phyloP scores from a whole-genome alignment of 805 yeast species.

The Yarrowia sp. region DNA sequence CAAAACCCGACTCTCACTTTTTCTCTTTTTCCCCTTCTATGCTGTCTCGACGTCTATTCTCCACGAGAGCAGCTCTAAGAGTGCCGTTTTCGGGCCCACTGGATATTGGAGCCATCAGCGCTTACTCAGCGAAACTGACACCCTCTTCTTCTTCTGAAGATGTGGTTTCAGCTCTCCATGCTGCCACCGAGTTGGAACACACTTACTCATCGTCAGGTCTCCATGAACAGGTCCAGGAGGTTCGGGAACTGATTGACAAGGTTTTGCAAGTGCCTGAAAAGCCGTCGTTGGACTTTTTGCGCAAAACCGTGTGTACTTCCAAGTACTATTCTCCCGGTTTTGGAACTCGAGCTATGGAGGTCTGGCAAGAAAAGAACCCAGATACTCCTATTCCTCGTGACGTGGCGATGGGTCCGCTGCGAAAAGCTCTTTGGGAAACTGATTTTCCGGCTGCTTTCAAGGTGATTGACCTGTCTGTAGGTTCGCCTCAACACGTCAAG shows the following conservation, averaged over 20 bases:
- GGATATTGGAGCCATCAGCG: background rate
- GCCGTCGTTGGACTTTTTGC: background rate
- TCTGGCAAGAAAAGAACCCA: background rate
- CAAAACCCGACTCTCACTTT: background rate
- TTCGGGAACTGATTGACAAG: background rate
- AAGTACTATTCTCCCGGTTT: conserved; percentile 1
- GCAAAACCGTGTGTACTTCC: background rate
- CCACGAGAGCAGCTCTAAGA: background rate
- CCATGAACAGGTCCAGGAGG: background rate
- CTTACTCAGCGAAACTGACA: background rate
- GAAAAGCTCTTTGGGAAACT: background rate
- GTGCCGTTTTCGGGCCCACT: conserved; percentile 9
- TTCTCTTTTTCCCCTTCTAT: background rate
- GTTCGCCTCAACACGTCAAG: background rate
- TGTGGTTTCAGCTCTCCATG: conserved; percentile 5
- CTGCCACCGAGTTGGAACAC: conserved; percentile 8
- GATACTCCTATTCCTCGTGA: background rate
- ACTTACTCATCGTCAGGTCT: background rate
- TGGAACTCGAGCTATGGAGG: conserved; percentile 16
- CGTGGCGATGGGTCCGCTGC: background rate
- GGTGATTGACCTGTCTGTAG: conserved; percentile 1
- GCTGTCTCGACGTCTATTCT: conserved; percentile 3
- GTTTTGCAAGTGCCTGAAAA: background rate
- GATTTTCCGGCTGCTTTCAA: conserved; percentile 9
- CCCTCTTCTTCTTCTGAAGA: background rate